Base-by-base conservation (phyloP, 768 basidiomycete genomes). In the Solioccasus polychromus region DNA sequence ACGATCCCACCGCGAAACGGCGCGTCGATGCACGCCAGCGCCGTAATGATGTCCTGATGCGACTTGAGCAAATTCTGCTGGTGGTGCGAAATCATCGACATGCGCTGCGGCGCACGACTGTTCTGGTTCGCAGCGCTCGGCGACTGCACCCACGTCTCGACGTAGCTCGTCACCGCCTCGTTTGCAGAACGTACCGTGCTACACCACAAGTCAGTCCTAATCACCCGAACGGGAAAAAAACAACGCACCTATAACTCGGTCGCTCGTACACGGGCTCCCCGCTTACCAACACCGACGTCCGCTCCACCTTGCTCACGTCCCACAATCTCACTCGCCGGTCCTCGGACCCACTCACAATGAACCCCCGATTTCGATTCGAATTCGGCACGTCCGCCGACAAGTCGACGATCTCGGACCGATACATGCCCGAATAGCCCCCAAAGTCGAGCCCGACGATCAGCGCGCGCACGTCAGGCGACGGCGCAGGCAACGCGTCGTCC, bases 1-100 rank as follows among this genome's bases (percentile, higher is more conserved):
- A 97, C 79, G 36, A 96, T 78, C 2, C 92, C 89, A 20, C 92
- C 92, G 44, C 89, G 78, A 68, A 97, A 97, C 1, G 95, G 92
- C 1, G 93, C 85, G 52, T 96, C 92, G 42, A 99, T 82, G 52
- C 86, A 88, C 1, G 82, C 82, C 28, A 99, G 66, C 2, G 88
- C 82, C 5, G 88, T 92, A 17, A 98, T 80, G 2, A 92, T 81
- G 60, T 98, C 94, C 54, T 92, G 91, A 60, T 98, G 96, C 6
- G 86, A 77, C 61, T 83, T 85, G 25, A 97, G 71, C 18, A 96
- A 71, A 42, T 84, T 85, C 59, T 93, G 85, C 58, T 95, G 91
- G 59, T 83, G 87, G 39, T 87, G 78, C 12, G 82, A 84, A 44
- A 92, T 85, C 53, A 91, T 66, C 15, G 80, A 85, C 61, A 86